Evolutionary conservation across 2,329 filamentous ascomycete genomes (phyloP).

Genomic region (Phialophora chinensis): DNA sequence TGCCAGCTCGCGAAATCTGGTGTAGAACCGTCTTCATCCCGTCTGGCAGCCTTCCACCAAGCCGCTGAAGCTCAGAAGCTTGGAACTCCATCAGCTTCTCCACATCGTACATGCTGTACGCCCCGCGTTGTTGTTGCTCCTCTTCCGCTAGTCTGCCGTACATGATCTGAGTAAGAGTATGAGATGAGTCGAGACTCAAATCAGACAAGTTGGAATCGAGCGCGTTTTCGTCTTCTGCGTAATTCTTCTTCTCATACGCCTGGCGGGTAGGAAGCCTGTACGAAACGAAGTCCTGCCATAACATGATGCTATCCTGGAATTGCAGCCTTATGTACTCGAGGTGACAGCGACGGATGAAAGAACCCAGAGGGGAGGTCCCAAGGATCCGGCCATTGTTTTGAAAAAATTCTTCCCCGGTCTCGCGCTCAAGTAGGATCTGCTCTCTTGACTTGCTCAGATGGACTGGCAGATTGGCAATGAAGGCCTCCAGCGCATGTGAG

Average conservation of each 20-base stretch:
- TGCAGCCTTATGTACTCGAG: slow-evolving; percentile 80
- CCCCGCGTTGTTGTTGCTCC: slow-evolving; percentile 37
- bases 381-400: slow-evolving; percentile 61
- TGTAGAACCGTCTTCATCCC: slow-evolving; percentile 75
- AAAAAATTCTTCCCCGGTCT: slow-evolving; percentile 57
- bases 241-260: slow-evolving; percentile 63
- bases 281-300: slow-evolving; percentile 83
- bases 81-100: slow-evolving; percentile 86
- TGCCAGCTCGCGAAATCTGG: slow-evolving; percentile 60
- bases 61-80: slow-evolving; percentile 83
- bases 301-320: slow-evolving; percentile 75
- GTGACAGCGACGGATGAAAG: slow-evolving; percentile 76
- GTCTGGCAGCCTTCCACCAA: slow-evolving; percentile 77
- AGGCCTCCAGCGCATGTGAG: slow-evolving; percentile 77
- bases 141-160: slow-evolving; percentile 56
- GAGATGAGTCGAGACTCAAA: slow-evolving; percentile 61
- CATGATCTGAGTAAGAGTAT: slow-evolving; percentile 56
- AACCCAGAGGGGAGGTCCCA: slow-evolving; percentile 77
- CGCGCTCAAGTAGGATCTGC: slow-evolving; percentile 63
- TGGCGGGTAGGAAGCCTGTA: slow-evolving; percentile 78
- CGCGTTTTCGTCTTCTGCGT: slow-evolving; percentile 53
- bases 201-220: slow-evolving; percentile 68
- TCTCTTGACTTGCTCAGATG: slow-evolving; percentile 69
- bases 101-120: slow-evolving; percentile 74
- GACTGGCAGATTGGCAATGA: slow-evolving; percentile 67